phyloP scores from a whole-genome alignment of 179 eudicot species.

The Nepenthes alata region DNA sequence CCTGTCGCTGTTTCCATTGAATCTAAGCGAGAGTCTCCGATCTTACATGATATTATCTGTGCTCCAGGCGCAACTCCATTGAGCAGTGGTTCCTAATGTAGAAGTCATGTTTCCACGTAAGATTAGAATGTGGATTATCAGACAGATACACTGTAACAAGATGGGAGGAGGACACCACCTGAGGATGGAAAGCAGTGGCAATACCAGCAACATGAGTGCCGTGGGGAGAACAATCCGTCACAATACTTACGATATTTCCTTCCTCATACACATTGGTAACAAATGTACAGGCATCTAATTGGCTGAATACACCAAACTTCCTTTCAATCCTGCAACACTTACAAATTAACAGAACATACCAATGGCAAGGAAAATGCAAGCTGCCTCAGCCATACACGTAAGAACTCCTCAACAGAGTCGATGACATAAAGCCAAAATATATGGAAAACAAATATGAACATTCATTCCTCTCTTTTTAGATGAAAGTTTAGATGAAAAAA shows the following conservation, averaged over 20 bases:
- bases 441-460: too few species aligned
- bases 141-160: background rate
- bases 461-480: too few species aligned
- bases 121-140: background rate
- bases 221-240: slow-evolving; percentile 94
- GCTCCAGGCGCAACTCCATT: slow-evolving; percentile 99
- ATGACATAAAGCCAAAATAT: too few species aligned
- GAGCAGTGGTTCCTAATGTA: slow-evolving; percentile 68
- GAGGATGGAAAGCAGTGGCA: slow-evolving; percentile 83
- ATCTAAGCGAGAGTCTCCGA: slow-evolving; percentile 90
- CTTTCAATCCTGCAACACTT: slow-evolving; percentile 62
- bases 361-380: background rate
- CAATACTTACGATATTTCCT: slow-evolving; percentile 84
- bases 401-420: too few species aligned
- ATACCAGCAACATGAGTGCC: slow-evolving; percentile 99
- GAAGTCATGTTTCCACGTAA: slow-evolving; percentile 1
- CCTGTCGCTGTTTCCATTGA: slow-evolving; percentile 99
- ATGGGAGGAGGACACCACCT: slow-evolving; percentile 37
- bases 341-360: background rate
- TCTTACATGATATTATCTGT: slow-evolving; percentile 88
- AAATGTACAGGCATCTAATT: slow-evolving; percentile 81
- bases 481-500: too few species aligned
- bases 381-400: background rate
- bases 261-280: slow-evolving; percentile 81
- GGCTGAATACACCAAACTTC: slow-evolving; percentile 83